Percentiles rank a stretch among this genome's conserved stretches.
Conservation (phyloP, 2,329 filamentous ascomycete species). For the Malbranchea zuffiana region DNA sequence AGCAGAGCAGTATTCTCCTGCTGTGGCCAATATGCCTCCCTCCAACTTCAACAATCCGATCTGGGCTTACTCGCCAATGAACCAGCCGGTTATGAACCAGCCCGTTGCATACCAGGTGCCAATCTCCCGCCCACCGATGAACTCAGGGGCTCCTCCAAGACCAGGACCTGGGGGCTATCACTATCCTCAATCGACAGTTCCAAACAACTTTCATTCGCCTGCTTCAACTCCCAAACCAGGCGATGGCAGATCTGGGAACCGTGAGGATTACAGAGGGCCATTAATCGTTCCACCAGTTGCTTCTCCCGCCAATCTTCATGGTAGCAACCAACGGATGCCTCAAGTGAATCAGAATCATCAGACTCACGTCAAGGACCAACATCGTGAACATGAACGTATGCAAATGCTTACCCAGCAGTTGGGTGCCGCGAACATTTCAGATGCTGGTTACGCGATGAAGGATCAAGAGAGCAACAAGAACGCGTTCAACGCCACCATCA, state of each 20-base stretch:
- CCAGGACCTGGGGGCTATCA: too few relatives aligned
- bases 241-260: too few relatives aligned
- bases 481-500: conserved; percentile 1
- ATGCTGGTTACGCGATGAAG: background rate
- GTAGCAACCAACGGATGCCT: background rate
- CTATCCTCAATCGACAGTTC: too few relatives aligned
- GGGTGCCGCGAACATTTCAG: background rate
- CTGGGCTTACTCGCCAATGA: conserved; percentile 4
- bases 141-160: too few relatives aligned
- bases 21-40: conserved; percentile 3
- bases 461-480: background rate
- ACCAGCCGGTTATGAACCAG: background rate
- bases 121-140: background rate
- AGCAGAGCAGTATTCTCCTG: background rate
- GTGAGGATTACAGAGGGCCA: conserved; percentile 11
- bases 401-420: background rate
- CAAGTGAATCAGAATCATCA: background rate
- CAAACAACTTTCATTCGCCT: too few relatives aligned
- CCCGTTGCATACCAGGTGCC: background rate
- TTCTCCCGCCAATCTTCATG: conserved; percentile 1
- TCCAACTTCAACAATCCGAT: background rate
- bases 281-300: conserved; percentile 10
- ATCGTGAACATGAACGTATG: background rate
- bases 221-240: too few relatives aligned
- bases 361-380: background rate